Conservation (phyloP, 129 eudicot genomes). For the Mikania micrantha region DNA sequence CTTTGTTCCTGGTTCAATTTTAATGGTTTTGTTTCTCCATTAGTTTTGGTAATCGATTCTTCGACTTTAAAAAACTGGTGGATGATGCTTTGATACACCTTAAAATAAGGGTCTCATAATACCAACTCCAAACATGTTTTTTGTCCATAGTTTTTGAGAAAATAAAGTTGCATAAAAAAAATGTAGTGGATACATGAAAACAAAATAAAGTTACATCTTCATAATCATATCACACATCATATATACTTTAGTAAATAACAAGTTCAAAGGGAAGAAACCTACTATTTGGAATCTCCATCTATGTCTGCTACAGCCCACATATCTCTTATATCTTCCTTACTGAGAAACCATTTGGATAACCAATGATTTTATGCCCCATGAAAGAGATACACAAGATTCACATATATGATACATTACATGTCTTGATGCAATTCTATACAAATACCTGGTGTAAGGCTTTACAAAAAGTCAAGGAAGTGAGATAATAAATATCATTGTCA, state of each 20-base stretch:
- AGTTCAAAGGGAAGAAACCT: no score
- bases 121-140: not conserved
- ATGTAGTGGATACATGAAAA: no score
- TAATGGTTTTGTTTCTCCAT: constrained; percentile 4
- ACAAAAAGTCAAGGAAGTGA: constrained; percentile 60
- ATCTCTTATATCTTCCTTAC: no score
- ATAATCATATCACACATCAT: no score
- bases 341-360: no score
- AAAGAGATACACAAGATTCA: not conserved
- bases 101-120: constrained; percentile 10
- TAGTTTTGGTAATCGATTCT: constrained; percentile 13
- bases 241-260: no score
- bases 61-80: constrained; percentile 11
- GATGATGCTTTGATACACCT: constrained; percentile 13
- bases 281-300: no score
- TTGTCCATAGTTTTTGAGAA: not conserved
- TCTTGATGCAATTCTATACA: not conserved
- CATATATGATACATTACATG: not conserved
- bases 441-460: constrained; percentile 60
- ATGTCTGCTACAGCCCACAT: no score
- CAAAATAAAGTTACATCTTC: no score
- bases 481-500: constrained; percentile 45
- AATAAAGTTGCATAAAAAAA: no score
- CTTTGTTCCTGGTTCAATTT: not conserved
- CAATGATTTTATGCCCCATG: no score